Percentiles rank a stretch among this genome's conserved stretches.
These are phyloP conservation scores for Allantophomopsis cytisporea DNA, from an alignment of 2,329 filamentous ascomycete genomes.

Conservation along the genomic window DNA sequence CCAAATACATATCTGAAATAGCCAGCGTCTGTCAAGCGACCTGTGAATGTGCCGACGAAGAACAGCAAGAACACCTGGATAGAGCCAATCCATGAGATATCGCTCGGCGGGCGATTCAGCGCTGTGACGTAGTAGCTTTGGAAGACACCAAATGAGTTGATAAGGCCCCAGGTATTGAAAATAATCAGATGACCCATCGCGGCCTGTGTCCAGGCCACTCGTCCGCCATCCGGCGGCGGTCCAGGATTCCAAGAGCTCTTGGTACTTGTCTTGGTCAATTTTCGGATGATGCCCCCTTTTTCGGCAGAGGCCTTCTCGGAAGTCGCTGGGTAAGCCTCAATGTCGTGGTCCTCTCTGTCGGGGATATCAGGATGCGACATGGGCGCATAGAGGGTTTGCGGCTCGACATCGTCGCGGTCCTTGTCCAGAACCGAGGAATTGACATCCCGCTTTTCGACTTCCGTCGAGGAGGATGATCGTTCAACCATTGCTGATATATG, in stretches of 20 bases:
- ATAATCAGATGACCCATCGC: slow-evolving; percentile 9
- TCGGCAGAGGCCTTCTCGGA: not conserved
- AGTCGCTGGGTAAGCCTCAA: not conserved
- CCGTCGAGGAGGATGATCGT: no score
- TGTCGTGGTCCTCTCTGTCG: no score
- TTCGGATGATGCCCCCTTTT: not conserved
- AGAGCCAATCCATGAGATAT: slow-evolving; percentile 31
- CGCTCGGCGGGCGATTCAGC: slow-evolving; percentile 18
- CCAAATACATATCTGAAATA: slow-evolving; percentile 18
- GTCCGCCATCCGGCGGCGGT: slow-evolving; percentile 17
- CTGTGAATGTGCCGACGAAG: slow-evolving; percentile 24
- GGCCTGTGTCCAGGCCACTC: slow-evolving; percentile 16
- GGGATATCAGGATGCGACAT: no score
- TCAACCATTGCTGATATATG: no score
- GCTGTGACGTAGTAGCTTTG: slow-evolving; percentile 26
- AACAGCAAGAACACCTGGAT: slow-evolving; percentile 27
- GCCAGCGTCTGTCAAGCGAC: slow-evolving; percentile 24
- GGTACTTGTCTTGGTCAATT: slow-evolving; percentile 9
- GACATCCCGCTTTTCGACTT: no score
- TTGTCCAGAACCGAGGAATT: no score
- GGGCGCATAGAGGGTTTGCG: no score
- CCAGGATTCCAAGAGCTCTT: slow-evolving; percentile 15
- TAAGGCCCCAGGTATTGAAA: slow-evolving; percentile 19
- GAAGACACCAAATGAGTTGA: slow-evolving; percentile 27
- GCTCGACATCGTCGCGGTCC: no score